Percentiles rank a stretch among this genome's conserved stretches.
These are phyloP conservation scores for Liriodendron chinense DNA, from an alignment of 164 flowering plant species.

Conservation along the genomic window DNA sequence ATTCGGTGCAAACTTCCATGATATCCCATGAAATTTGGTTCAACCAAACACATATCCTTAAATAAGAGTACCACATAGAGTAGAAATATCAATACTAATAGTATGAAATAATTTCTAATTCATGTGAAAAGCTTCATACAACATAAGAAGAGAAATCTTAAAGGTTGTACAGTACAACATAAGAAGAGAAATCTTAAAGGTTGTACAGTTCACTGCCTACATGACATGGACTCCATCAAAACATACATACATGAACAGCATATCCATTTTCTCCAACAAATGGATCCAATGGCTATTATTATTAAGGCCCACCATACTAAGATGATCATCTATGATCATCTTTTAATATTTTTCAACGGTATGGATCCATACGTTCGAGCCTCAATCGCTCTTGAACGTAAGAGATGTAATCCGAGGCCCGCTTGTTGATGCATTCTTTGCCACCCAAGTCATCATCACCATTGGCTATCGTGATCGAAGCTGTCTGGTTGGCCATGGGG, in stretches of 20 bases:
- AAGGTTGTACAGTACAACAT: too few relatives aligned
- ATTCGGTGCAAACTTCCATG: too few relatives aligned
- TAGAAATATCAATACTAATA: too few relatives aligned
- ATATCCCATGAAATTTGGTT: too few relatives aligned
- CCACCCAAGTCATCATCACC: conserved; percentile 13
- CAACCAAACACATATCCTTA: too few relatives aligned
- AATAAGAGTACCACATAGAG: too few relatives aligned
- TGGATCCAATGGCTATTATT: neutral
- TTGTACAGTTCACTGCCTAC: too few relatives aligned
- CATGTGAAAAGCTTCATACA: too few relatives aligned
- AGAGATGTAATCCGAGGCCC: conserved; percentile 56
- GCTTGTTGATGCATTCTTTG: conserved; percentile 47
- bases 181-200: too few relatives aligned
- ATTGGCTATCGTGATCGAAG: conserved; percentile 19
- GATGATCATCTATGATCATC: neutral
- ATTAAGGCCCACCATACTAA: neutral
- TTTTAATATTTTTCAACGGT: neutral
- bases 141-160: too few relatives aligned
- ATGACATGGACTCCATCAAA: too few relatives aligned
- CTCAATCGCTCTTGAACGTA: conserved; percentile 59
- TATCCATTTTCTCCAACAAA: neutral
- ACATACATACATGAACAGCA: neutral
- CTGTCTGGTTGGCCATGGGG: conserved; percentile 21
- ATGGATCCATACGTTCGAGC: conserved; percentile 39
- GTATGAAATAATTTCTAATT: too few relatives aligned